Percentiles rank a stretch among this genome's conserved stretches.
Conservation (phyloP, 2,329 filamentous ascomycete species). For the Canariomyces notabilis region DNA sequence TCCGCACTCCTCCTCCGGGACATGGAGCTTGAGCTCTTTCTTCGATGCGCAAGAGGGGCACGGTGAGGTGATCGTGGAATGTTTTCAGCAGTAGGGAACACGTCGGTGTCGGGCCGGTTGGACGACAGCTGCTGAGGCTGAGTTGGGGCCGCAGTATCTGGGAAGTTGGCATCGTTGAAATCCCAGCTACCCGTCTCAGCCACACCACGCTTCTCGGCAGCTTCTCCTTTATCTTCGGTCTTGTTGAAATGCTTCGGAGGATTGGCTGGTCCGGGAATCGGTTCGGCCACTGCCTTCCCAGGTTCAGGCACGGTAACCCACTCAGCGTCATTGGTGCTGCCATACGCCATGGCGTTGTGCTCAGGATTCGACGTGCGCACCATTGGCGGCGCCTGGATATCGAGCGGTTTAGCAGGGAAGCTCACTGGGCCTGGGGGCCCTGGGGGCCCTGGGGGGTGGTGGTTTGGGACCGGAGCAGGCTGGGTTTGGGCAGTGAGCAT, state of each 20-base stretch:
- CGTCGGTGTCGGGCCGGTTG: constrained; percentile 77
- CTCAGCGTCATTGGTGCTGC: constrained; percentile 25
- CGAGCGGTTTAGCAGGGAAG: constrained; percentile 32
- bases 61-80: constrained; percentile 75
- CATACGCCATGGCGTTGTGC: constrained; percentile 38
- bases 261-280: constrained; percentile 31
- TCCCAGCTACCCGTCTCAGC: constrained; percentile 78
- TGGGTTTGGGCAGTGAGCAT: constrained; percentile 39
- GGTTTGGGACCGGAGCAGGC: constrained; percentile 48
- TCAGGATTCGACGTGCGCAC: constrained; percentile 48
- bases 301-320: constrained; percentile 29
- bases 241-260: constrained; percentile 36
- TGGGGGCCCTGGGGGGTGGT: constrained; percentile 53
- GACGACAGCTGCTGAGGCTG: constrained; percentile 43
- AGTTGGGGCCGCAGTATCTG: constrained; percentile 47
- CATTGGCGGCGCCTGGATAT: constrained; percentile 45
- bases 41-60: constrained; percentile 62
- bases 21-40: constrained; percentile 79
- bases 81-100: constrained; percentile 77
- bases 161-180: constrained; percentile 73
- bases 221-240: constrained; percentile 38
- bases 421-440: constrained; percentile 41
- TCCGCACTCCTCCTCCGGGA: constrained; percentile 68
- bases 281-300: constrained; percentile 23
- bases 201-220: constrained; percentile 42